These are phyloP conservation scores for Backusella psychrophila DNA, from an alignment of 192 early-diverging fungal genomes.

Conservation along the genomic window DNA sequence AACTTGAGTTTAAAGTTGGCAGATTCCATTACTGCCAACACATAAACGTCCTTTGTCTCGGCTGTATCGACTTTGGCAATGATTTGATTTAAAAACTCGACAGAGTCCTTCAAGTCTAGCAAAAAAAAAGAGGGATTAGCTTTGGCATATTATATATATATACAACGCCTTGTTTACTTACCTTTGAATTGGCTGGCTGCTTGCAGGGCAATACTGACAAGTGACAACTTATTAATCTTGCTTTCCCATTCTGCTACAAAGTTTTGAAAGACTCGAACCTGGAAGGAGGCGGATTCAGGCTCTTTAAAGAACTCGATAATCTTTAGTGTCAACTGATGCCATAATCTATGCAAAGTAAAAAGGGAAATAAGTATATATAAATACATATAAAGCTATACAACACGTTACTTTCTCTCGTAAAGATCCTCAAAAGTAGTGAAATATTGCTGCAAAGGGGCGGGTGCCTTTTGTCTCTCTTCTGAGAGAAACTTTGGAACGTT, in stretches of 20 bases:
- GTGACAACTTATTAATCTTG: slow-evolving; percentile 93
- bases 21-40: slow-evolving; percentile 81
- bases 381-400: background rate
- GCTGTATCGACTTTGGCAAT: slow-evolving; percentile 68
- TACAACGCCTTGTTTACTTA: slow-evolving; percentile 19
- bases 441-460: slow-evolving; percentile 68
- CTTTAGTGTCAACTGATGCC: slow-evolving; percentile 93
- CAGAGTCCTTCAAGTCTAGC: slow-evolving; percentile 63
- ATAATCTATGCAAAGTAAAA: slow-evolving; percentile 62
- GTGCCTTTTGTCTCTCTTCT: slow-evolving; percentile 62
- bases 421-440: slow-evolving; percentile 87
- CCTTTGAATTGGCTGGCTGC: slow-evolving; percentile 75
- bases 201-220: slow-evolving; percentile 79
- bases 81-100: slow-evolving; percentile 72
- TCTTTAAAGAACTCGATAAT: slow-evolving; percentile 78
- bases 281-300: slow-evolving; percentile 72
- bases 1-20: slow-evolving; percentile 81
- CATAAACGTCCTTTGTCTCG: slow-evolving; percentile 80
- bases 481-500: slow-evolving; percentile 73
- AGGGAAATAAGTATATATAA: background rate
- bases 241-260: slow-evolving; percentile 93
- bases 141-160: background rate
- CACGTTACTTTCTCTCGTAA: slow-evolving; percentile 88
- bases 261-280: slow-evolving; percentile 82
- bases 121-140: background rate